A percentile compares a stretch with the other conserved stretches of the same genome.
Evolutionary conservation across 2,329 filamentous ascomycete genomes (phyloP).

Genomic region (Aspergillus vadensis): DNA sequence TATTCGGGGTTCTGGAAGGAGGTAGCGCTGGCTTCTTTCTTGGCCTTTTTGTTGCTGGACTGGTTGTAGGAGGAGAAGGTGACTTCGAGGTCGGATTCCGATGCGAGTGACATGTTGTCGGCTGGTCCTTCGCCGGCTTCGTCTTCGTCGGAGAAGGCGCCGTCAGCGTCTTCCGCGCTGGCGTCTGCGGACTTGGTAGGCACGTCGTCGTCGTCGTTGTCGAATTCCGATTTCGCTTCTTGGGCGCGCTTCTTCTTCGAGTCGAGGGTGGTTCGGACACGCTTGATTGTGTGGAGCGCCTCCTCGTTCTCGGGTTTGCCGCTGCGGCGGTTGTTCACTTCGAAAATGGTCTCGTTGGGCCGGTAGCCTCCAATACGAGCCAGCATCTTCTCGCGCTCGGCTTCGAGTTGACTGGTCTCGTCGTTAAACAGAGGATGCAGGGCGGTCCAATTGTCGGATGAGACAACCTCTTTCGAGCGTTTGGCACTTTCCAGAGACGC

Average conservation of each 20-base stretch:
- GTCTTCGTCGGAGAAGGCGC: slow-evolving; percentile 40
- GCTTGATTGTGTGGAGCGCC: slow-evolving; percentile 56
- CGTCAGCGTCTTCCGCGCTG: slow-evolving; percentile 40
- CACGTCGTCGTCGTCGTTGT: slow-evolving; percentile 21
- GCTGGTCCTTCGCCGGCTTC: slow-evolving; percentile 42
- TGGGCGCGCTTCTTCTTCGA: slow-evolving; percentile 44
- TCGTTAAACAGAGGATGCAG: slow-evolving; percentile 80
- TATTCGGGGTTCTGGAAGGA: slow-evolving; percentile 82
- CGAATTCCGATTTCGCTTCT: slow-evolving; percentile 28
- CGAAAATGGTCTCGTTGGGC: slow-evolving; percentile 94
- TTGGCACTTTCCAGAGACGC: slow-evolving; percentile 90
- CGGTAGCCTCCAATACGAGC: slow-evolving; percentile 85
- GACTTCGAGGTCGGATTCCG: slow-evolving; percentile 66
- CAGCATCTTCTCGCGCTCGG: slow-evolving; percentile 80
- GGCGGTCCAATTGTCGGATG: slow-evolving; percentile 69
- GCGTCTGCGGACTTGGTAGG: slow-evolving; percentile 10
- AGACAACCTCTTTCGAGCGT: slow-evolving; percentile 75
- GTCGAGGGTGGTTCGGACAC: slow-evolving; percentile 46
- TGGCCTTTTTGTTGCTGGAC: slow-evolving; percentile 52
- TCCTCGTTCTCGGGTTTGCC: slow-evolving; percentile 71
- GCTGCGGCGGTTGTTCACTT: slow-evolving; percentile 76
- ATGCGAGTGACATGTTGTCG: slow-evolving; percentile 62
- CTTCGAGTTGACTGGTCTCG: slow-evolving; percentile 62
- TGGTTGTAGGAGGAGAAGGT: slow-evolving; percentile 65
- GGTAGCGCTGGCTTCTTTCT: slow-evolving; percentile 50